These are phyloP conservation scores for Pharnaceum exiguum DNA, from an alignment of 148 eudicot species.

Conservation along the genomic window DNA sequence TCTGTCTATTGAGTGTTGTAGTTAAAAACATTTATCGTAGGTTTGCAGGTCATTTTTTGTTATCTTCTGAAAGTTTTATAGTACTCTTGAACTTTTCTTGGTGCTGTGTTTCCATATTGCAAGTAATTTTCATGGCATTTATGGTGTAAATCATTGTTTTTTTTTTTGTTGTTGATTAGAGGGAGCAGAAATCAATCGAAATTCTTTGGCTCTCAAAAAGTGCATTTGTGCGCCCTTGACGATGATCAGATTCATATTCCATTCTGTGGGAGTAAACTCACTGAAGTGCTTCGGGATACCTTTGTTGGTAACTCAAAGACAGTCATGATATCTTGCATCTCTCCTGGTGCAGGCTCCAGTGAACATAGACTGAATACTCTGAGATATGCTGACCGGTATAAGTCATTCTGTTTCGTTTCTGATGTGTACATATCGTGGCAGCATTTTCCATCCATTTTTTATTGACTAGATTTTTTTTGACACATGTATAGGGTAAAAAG, in stretches of 20 bases:
- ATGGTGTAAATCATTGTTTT: neutral
- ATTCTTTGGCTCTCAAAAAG: constrained; percentile 95
- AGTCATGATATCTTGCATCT: constrained; percentile 97
- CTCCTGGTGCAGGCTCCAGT: constrained; percentile 92
- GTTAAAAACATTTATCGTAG: no score
- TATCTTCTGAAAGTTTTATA: no score
- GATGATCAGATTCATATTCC: constrained; percentile 97
- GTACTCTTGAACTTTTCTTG: no score
- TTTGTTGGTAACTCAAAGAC: constrained; percentile 96
- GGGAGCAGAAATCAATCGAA: constrained; percentile 99
- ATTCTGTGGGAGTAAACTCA: constrained; percentile 95
- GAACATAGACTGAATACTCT: constrained; percentile 96
- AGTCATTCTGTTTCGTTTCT: no score
- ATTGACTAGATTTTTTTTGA: no score
- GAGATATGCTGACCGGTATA: constrained; percentile 99
- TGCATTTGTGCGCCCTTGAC: constrained; percentile 99
- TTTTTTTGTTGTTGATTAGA: constrained; percentile 52
- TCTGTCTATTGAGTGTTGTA: no score
- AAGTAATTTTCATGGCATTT: neutral
- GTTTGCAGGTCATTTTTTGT: no score
- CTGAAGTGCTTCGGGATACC: constrained; percentile 98
- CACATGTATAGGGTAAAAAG: constrained; percentile 98
- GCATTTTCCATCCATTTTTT: no score
- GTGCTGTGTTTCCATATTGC: neutral
- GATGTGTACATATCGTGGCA: no score